phyloP scores from a whole-genome alignment of 345 rosid species.

The Salix udensis region DNA sequence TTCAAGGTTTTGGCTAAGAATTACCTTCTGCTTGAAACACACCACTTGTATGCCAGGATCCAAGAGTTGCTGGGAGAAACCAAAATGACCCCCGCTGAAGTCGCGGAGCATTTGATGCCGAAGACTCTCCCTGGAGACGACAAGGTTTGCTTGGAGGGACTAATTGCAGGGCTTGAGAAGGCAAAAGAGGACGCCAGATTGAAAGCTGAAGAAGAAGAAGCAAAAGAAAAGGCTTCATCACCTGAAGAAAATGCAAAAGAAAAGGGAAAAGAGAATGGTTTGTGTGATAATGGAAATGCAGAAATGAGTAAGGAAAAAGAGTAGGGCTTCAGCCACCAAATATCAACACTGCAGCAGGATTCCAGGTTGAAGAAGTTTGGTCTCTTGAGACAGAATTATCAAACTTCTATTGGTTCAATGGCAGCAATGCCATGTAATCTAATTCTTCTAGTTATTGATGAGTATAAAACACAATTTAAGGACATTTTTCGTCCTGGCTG shows the following conservation, averaged over 20 bases:
- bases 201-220: conserved; percentile 12
- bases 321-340: neutral
- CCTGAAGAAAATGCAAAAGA: neutral
- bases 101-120: conserved; percentile 19
- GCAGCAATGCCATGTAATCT: neutral
- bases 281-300: neutral
- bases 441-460: neutral
- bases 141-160: conserved; percentile 4
- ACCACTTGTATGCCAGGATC: neutral
- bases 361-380: neutral
- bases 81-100: conserved; percentile 16
- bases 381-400: neutral
- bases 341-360: neutral
- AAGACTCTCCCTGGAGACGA: conserved; percentile 3
- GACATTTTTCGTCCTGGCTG: neutral
- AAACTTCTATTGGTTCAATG: neutral
- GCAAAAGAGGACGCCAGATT: neutral
- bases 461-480: neutral
- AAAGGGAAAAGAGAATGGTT: neutral
- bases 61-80: neutral
- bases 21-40: neutral
- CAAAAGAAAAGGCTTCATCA: neutral
- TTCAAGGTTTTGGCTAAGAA: neutral
- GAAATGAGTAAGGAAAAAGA: neutral
- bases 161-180: conserved; percentile 6